Evolutionary conservation across 2,329 filamentous ascomycete species (phyloP).

Genomic region (Talaromyces islandicus): DNA sequence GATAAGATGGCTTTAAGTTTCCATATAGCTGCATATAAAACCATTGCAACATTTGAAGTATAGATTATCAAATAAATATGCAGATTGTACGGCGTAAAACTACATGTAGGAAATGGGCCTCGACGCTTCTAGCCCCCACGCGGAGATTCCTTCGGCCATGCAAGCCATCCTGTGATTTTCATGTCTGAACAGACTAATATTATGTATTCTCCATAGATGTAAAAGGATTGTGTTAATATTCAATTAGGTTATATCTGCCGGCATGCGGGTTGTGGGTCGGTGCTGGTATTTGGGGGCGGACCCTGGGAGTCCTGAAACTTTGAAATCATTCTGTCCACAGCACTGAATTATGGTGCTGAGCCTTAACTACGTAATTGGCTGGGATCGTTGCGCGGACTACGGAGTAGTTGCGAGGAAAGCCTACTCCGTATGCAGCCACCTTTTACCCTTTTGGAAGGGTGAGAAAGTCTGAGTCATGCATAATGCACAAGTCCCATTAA

Average conservation of each 20-base stretch:
- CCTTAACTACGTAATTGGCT: background rate
- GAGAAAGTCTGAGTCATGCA: background rate
- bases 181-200: background rate
- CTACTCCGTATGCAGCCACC: background rate
- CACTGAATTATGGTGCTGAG: background rate
- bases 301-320: too few relatives aligned
- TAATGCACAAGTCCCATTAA: too few relatives aligned
- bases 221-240: background rate
- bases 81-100: background rate
- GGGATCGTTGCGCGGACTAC: background rate
- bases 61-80: background rate
- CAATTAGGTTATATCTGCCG: background rate
- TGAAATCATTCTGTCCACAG: background rate
- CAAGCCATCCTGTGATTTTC: background rate
- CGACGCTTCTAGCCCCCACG: background rate
- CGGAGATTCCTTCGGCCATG: background rate
- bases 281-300: background rate
- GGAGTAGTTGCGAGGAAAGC: background rate
- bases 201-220: background rate
- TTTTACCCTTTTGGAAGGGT: background rate
- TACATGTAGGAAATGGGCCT: background rate
- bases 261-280: background rate
- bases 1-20: background rate
- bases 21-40: background rate
- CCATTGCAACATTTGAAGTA: too few relatives aligned